phyloP scores from a whole-genome alignment of 805 yeast genomes.

The Pichia insulana region DNA sequence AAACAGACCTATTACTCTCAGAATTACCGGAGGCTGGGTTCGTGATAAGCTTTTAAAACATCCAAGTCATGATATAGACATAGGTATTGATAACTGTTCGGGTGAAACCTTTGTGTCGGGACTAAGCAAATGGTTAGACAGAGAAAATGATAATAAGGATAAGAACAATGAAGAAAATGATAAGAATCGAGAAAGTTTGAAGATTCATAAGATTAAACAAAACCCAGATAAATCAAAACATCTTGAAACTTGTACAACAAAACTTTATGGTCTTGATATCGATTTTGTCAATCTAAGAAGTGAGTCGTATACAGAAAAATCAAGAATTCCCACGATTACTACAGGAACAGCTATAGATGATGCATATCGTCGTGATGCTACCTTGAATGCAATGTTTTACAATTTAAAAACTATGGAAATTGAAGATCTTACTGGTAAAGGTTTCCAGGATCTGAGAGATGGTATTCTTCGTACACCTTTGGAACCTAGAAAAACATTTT shows the following conservation, averaged over 20 bases:
- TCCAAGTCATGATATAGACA: constrained; percentile 80
- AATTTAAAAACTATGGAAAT: constrained; percentile 59
- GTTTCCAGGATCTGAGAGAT: constrained; percentile 57
- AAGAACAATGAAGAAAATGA: constrained; percentile 2
- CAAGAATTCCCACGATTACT: constrained; percentile 75
- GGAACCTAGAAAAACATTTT: constrained; percentile 73
- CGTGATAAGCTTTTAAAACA: constrained; percentile 83
- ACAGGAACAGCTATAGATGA: constrained; percentile 91
- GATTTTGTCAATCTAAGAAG: constrained; percentile 90
- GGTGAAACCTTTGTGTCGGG: constrained; percentile 80
- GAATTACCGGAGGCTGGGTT: constrained; percentile 99
- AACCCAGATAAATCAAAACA: constrained; percentile 97
- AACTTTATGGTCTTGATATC: constrained; percentile 70
- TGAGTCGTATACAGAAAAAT: constrained; percentile 74
- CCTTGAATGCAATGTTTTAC: constrained; percentile 85
- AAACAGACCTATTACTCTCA: constrained; percentile 28
- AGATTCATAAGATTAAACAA: constrained; percentile 65
- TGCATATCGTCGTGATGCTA: constrained; percentile 90
- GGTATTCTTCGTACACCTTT: constrained; percentile 85
- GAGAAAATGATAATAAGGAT: not conserved
- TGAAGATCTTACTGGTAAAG: constrained; percentile 79
- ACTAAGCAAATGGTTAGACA: constrained; percentile 42
- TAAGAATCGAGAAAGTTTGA: not conserved
- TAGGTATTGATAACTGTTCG: constrained; percentile 75
- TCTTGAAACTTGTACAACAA: constrained; percentile 92